Evolutionary conservation across 1,284 basidiomycete species (phyloP).

Genomic region (Neolentinus lepideus): DNA sequence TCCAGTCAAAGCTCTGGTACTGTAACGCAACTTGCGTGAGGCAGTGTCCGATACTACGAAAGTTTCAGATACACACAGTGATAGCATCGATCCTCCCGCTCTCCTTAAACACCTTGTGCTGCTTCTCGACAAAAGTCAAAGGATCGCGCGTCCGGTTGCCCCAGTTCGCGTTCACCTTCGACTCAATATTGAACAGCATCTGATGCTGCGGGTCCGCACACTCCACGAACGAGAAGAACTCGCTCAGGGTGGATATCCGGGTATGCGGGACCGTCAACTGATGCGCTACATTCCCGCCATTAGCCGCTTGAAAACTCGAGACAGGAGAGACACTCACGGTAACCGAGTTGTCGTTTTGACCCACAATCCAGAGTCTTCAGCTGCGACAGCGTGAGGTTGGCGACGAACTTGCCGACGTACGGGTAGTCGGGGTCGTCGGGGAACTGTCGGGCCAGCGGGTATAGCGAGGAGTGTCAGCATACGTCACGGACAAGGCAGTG

Average conservation of each 20-base stretch:
- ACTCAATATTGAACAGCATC: conserved; percentile 74
- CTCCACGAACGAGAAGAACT: conserved; percentile 68
- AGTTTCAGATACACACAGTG: conserved; percentile 37
- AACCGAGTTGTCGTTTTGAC: conserved; percentile 52
- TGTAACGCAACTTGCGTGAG: conserved; percentile 17
- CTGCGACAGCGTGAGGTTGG: conserved; percentile 72
- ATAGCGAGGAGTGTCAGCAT: background rate
- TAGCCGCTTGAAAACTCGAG: background rate
- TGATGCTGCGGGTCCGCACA: conserved; percentile 58
- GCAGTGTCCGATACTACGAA: background rate
- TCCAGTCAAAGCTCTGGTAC: conserved; percentile 77
- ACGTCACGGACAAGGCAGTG: background rate
- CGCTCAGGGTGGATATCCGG: conserved; percentile 63
- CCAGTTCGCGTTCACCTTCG: conserved; percentile 60
- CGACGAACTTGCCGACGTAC: conserved; percentile 69
- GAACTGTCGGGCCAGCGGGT: conserved; percentile 25
- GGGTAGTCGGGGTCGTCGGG: conserved; percentile 53
- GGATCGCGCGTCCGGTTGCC: conserved; percentile 52
- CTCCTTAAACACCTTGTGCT: conserved; percentile 46
- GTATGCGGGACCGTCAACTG: conserved; percentile 61
- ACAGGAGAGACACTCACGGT: conserved; percentile 38
- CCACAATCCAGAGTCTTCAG: conserved; percentile 75
- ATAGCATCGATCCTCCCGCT: conserved; percentile 55
- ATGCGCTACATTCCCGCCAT: conserved; percentile 26
- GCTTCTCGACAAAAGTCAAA: conserved; percentile 58